Base-by-base conservation (phyloP, 2,329 filamentous ascomycete genomes). In the Alternaria solani region DNA sequence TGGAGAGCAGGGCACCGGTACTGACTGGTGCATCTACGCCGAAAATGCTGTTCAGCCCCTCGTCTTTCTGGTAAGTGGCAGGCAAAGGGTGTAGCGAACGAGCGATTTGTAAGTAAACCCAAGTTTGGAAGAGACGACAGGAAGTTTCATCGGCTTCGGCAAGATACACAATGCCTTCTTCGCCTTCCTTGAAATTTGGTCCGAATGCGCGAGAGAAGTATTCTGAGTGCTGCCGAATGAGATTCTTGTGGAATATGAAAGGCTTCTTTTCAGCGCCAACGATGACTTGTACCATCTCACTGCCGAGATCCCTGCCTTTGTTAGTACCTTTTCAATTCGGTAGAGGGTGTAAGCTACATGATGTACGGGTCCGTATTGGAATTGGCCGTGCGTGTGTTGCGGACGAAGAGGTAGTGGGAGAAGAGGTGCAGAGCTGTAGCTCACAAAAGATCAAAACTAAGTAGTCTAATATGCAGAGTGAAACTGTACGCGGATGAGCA, bases 161-260 rank as follows among this genome's bases (percentile, higher is more conserved):
- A 20, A 47, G 44, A 47, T 47, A 18, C 44, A 32, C 12, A 18
- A 7, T n/a, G 11, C 6, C n/a, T 20, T 47, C 44, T 16, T 3
- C 30, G 44, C 26, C 44, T 47, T 47, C 44, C 18, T 47, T 47
- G n/a, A 47, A 47, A 3, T 32, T 47, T 26, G 44, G 28, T 47
- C 28, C 44, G 11, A 47, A 47, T 16, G n/a, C 44, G 44, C 44
- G 44, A 32, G 44, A 47, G 44, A 47, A 47, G 26, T 47, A 47
- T 18, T 47, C 28, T 7, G 44, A 47, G 1, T 47, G 28, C 1
- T 5, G 28, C n/a, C 44, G 44, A 28, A 47, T 7, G 44, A 9
- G 44, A 0, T 23, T 32, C 6, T 47, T 32, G 44, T 47, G 26
- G 26, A 47, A 28, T 30, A 6, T 47, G 26, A 47, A 32, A 7